Evolutionary conservation across 345 rosid genomes (phyloP), one percentile per base, ranked within the genome.

Genomic region (Passiflora organensis): DNA sequence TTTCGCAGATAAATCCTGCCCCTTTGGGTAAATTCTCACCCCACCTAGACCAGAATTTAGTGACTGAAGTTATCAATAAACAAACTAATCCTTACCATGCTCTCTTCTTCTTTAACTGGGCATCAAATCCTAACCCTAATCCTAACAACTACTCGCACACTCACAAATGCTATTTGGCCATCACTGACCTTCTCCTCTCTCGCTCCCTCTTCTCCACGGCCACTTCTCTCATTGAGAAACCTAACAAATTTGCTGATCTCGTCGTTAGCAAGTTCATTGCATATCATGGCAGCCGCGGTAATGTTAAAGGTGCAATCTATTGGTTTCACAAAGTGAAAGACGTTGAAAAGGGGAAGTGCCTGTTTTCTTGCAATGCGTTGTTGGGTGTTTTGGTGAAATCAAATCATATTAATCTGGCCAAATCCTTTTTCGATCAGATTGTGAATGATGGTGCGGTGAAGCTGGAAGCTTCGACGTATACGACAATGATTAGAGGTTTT

Each of bases 381-480:
- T 23, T 78, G 61, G 72, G 72, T 43, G 77, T 72, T 23, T 36
- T 65, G 43, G 75, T 71, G 42, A 60, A 51, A 48, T 48, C 39
- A 5, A 68, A 46, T 52, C 19, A 18, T 62, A 66, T 68, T 0
- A 37, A 23, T 13, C 56, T 74, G 10, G 75, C 72, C 5, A 47
- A 34, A 51, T 22, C 63, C 1, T 10, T 71, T 54, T 78, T 78
- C 32, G 28, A 68, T 41, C 59, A 62, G 46, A 66, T 68, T 24
- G 44, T 62, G 53, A 37, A 57, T 43, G 50, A 50, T 45, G 60
- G 48, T 21, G 25, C 43, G 2, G 62, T 71, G 48, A 55, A 12
- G n/a, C 75, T 74, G 19, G 77, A 78, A 39, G 72, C 47, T 17
- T 71, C 74, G 14, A 61, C 76, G 17, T 71, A 71, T 48, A 58